Evolutionary conservation across 108 stramenopile genomes (phyloP), one percentile per base, ranked within the genome.

Genomic region (Cyclotella choctawhatcheeana): DNA sequence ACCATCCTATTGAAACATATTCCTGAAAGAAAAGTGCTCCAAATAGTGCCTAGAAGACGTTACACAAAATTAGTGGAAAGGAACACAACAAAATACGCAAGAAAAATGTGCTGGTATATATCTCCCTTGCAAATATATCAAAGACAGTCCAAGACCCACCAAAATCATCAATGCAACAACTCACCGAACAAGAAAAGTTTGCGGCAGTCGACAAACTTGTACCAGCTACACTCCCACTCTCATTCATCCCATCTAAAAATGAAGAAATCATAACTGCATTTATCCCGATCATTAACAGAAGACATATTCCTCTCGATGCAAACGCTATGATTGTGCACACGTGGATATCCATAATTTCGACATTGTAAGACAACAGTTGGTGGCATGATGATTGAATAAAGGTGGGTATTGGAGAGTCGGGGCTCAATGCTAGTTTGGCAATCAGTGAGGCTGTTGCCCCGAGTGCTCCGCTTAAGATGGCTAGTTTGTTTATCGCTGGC

Each of bases 201-300:
- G 89, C 85, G 22, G 88, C 93, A 21, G 85, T 85, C 44, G 88
- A 64, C 45, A 93, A 71, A 0, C 86, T 78, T 10, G 93, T 88
- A 33, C 88, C 93, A 12, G 71, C 87, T 5, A 91, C 84, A 63
- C 85, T 89, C 17, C 93, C 93, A 30, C 87, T 88, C 52, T 87
- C 84, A 55, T 89, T 67, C 85, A 93, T 89, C 16, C 93, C 93
- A 60, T 86, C 77, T 30, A 93, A 48, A 73, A 93, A 93, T 25
- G 66, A 72, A 16, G 86, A 85, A 52, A 91, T 58, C 93, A 91
- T 91, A 37, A 86, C 61, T 17, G 76, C 84, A 61, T 93, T 93
- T 31, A 83, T 21, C 8, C 76, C 48, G 12, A 93, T 66, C 87
- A 89, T 88, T 33, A 44, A 64, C 3, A 90, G 24, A 24, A 93